Conservation (phyloP, 495 filamentous ascomycete species). For the Letharia columbiana region DNA sequence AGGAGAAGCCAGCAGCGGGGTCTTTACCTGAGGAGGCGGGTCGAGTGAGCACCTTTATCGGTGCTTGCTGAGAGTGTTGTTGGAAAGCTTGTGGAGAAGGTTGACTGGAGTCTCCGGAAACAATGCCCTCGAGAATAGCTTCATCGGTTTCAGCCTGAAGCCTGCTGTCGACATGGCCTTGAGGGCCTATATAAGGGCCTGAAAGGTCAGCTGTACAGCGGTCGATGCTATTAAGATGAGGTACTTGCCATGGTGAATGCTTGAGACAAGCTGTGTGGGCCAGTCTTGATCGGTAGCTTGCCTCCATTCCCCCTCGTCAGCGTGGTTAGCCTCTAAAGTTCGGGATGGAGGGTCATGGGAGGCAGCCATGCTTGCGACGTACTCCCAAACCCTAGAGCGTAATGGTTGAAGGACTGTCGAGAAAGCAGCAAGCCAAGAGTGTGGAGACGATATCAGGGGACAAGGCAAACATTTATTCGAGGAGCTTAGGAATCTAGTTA, state of each 20-base stretch:
- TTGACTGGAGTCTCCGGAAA: not conserved
- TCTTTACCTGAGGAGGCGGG: conserved; percentile 14
- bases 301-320: not conserved
- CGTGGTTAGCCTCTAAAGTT: not conserved
- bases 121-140: not conserved
- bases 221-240: not conserved
- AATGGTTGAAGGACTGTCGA: not conserved
- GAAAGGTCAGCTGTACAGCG: not conserved
- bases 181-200: not conserved
- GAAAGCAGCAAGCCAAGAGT: too few species aligned
- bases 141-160: not conserved
- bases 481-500: too few species aligned
- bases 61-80: not conserved
- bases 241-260: conserved; percentile 2
- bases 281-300: not conserved
- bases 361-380: not conserved
- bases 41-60: conserved; percentile 14
- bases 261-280: conserved; percentile 3
- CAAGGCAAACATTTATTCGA: too few species aligned
- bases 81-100: not conserved
- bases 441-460: too few species aligned
- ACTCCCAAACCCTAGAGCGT: not conserved
- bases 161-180: not conserved
- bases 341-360: not conserved
- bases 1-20: conserved; percentile 15